Evolutionary conservation across 495 filamentous ascomycete species (phyloP), one percentile per base, ranked within the genome.

Genomic region (Penicillium steckii): DNA sequence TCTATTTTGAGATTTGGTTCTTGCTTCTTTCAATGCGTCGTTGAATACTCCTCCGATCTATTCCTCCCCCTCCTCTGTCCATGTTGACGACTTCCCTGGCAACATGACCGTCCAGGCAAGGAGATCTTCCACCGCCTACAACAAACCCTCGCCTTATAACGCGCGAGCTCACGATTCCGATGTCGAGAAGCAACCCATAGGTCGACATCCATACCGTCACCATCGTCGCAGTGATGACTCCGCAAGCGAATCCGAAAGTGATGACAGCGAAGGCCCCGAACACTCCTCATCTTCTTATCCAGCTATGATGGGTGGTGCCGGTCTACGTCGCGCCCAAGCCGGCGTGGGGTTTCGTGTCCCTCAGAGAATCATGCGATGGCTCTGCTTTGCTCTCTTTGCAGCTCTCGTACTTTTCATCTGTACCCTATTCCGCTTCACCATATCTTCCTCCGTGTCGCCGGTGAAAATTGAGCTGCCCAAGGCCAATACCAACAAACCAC

Each of bases 401-500:
- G 81, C 82, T 0, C 76, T 95, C 15, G 53, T 93, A 6, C 54
- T 92, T 0, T 90, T 96, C 62, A 84, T 92, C 46, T 55, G 88
- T 30, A 80, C 75, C 21, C 75, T 95, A 44, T 78, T 88, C 46
- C 82, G 86, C 17, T 83, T 88, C 53, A 89, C 87, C 44, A 50
- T 76, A 25, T 79, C 84, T 55, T 67, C 80, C 12, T 85, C 87
- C 35, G 83, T 85, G 24, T 78, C 69, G 30, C 76, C 74, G 43
- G 77, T 88, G n/a, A 69, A 80, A 12, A 76, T 75, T 62, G 87
- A 74, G 61, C 65, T 80, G 50, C 65, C 62, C 44, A 65, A 62
- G 38, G 77, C 79, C 37, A 74, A 78, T 3, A 67, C 80, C 3
- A 67, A 77, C 0, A 78, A 80, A 40, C 87, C 89, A n/a, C 82